phyloP scores from a whole-genome alignment of 176 grass and related monocot species.

The Oryza nivara region DNA sequence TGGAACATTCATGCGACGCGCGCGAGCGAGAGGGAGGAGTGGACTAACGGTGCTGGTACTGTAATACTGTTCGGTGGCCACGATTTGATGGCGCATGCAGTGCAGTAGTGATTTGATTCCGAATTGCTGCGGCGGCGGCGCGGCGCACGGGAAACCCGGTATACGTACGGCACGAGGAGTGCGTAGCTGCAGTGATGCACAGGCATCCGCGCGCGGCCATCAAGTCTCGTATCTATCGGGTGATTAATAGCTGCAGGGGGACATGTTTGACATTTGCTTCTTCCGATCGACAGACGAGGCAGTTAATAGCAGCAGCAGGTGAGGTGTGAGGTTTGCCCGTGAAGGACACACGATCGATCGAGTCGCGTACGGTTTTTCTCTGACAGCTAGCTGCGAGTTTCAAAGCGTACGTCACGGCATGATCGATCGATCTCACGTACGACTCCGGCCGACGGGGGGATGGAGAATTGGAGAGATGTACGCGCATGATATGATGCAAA shows the following conservation, averaged over 20 bases:
- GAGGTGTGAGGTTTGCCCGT: not conserved
- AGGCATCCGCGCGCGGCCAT: not conserved
- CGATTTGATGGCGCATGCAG: not conserved
- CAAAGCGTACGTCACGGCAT: not conserved
- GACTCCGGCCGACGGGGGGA: too few species aligned
- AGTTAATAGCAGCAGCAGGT: not conserved
- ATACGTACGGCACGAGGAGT: not conserved
- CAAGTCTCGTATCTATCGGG: too few species aligned
- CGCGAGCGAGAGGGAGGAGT: too few species aligned
- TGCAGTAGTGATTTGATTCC: too few species aligned
- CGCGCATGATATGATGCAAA: too few species aligned
- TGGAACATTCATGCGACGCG: slow-evolving; percentile 22
- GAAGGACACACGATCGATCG: not conserved
- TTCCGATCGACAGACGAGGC: not conserved
- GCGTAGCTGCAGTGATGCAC: not conserved
- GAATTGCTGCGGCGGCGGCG: too few species aligned
- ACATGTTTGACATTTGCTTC: not conserved
- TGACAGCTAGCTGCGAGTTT: not conserved
- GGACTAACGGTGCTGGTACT: not conserved
- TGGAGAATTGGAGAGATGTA: too few species aligned
- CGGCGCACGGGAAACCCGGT: too few species aligned
- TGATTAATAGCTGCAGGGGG: not conserved
- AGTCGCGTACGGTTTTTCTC: too few species aligned
- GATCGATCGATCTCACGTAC: not conserved
- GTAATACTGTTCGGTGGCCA: slow-evolving; percentile 9